Percentiles rank a stretch among this genome's conserved stretches.
Evolutionary conservation across 1,284 basidiomycete genomes (phyloP).

Genomic region (Neonothopanus nambi): DNA sequence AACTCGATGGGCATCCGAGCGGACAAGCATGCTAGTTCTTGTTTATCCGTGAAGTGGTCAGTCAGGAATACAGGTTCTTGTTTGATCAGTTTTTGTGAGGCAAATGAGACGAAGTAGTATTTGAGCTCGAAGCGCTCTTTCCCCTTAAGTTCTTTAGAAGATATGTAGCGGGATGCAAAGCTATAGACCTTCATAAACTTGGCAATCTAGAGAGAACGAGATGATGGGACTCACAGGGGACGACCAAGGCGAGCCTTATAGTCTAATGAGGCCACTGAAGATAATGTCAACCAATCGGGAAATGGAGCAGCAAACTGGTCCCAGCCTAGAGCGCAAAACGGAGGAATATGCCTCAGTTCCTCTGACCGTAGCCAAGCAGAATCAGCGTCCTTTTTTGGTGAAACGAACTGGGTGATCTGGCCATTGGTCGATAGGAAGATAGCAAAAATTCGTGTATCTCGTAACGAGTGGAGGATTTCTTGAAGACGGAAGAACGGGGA

Average conservation of each 20-base stretch:
- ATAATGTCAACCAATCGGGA: not conserved
- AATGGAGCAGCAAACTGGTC: not conserved
- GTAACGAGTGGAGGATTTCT: not conserved
- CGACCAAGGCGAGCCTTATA: conserved; percentile 1
- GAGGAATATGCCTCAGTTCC: not conserved
- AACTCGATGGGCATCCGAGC: not conserved
- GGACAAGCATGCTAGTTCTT: not conserved
- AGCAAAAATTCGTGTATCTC: not conserved
- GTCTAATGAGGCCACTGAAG: not conserved
- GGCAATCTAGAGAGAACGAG: not conserved
- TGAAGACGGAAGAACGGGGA: not conserved
- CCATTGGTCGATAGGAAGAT: not conserved
- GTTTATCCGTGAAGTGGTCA: not conserved
- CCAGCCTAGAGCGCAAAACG: conserved; percentile 5
- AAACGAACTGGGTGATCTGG: not conserved
- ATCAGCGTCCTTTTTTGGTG: not conserved
- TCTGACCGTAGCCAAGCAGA: not conserved
- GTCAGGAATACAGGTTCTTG: not conserved
- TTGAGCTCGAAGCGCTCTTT: not conserved
- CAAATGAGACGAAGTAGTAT: not conserved
- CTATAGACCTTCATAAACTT: not conserved
- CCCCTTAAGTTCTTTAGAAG: not conserved
- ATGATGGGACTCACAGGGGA: not conserved
- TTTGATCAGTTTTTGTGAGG: not conserved
- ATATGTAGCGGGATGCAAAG: not conserved